Conservation (phyloP, 495 filamentous ascomycete species). For the Tuber umbilicatum region DNA sequence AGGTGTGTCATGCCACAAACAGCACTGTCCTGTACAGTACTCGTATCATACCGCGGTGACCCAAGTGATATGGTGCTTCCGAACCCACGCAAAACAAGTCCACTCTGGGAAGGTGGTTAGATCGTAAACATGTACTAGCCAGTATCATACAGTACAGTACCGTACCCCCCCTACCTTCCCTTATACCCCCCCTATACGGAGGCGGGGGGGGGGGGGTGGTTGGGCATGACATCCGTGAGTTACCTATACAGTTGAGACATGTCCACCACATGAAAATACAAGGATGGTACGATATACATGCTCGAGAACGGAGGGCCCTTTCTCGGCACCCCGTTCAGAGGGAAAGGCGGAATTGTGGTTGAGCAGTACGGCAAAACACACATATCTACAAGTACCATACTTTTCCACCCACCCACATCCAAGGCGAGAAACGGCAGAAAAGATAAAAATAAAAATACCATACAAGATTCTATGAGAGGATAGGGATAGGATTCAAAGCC, state of each 20-base stretch:
- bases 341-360: neutral
- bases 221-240: neutral
- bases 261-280: neutral
- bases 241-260: neutral
- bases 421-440: neutral
- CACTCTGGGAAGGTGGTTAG: neutral
- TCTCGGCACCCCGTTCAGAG: neutral
- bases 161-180: neutral
- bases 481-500: neutral
- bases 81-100: neutral
- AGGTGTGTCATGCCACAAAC: neutral
- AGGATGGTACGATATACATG: neutral
- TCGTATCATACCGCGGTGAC: neutral
- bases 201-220: too few relatives aligned
- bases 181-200: neutral
- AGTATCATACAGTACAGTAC: neutral
- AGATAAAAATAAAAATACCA: neutral
- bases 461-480: neutral
- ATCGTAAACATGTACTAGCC: neutral
- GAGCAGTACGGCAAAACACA: neutral
- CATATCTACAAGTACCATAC: neutral
- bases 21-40: too few relatives aligned
- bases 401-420: neutral
- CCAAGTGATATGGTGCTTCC: neutral
- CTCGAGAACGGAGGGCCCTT: neutral